Conservation (phyloP, 352 stramenopile genomes). For the Pythium angustatum region DNA sequence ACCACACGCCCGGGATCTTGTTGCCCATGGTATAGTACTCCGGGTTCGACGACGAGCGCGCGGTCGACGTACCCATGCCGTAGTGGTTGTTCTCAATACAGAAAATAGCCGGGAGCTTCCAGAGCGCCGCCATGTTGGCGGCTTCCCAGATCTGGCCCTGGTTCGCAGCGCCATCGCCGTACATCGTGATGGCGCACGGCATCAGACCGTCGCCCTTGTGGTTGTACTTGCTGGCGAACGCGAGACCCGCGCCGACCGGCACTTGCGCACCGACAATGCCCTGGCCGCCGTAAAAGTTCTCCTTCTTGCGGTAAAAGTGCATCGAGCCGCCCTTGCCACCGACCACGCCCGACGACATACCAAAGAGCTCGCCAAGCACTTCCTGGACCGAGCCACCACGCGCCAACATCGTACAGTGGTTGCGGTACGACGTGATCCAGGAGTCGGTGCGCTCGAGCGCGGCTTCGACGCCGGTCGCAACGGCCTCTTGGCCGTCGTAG, state of each 20-base stretch:
- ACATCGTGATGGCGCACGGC: constrained; percentile 96
- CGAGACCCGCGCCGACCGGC: constrained; percentile 96
- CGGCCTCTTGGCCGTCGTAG: constrained; percentile 99
- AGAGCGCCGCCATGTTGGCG: constrained; percentile 98
- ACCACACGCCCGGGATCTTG: constrained; percentile 98
- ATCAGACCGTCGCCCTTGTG: constrained; percentile 87
- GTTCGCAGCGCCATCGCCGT: constrained; percentile 99
- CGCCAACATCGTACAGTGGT: constrained; percentile 97
- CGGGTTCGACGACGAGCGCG: constrained; percentile 96
- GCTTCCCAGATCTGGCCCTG: constrained; percentile 99
- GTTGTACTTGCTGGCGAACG: constrained; percentile 99
- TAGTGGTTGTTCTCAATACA: constrained; percentile 99
- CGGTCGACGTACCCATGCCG: constrained; percentile 99
- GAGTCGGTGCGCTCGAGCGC: constrained; percentile 94
- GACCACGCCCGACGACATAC: constrained; percentile 86
- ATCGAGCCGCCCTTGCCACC: constrained; percentile 98
- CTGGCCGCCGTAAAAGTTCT: constrained; percentile 98
- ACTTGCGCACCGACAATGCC: constrained; percentile 99
- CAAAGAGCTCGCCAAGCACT: constrained; percentile 97
- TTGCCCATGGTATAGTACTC: constrained; percentile 99
- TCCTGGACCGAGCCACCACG: constrained; percentile 93
- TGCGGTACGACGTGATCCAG: constrained; percentile 99
- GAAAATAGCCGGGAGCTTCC: constrained; percentile 99
- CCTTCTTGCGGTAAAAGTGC: constrained; percentile 99
- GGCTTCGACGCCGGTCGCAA: constrained; percentile 97